Evolutionary conservation across 176 grass and related monocot species (phyloP), one percentile per base, ranked within the genome.

Genomic region (Zea mays): DNA sequence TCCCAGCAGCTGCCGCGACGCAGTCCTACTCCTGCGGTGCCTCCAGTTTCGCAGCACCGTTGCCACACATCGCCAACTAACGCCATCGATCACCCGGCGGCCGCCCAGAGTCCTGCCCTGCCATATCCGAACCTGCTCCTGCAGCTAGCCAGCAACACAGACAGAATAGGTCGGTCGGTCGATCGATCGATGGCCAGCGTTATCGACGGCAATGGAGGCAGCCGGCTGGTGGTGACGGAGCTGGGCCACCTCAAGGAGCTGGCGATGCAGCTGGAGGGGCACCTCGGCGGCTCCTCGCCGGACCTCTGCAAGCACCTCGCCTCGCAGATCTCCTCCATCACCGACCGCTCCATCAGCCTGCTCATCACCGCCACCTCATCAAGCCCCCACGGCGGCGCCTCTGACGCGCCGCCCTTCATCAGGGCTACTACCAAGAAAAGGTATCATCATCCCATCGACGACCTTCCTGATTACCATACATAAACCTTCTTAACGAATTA

Each of bases 191-290:
- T 87, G 87, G 78, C 20, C 20, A 10, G 20, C 58, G 20, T 27
- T 8, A 79, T 34, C 58, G 58, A 81, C 10, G 52, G 59, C 63
- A 77, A 86, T 64, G 84, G 78, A 78, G 73, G 33, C 21, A 11
- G 56, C 56, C 65, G 78, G 5, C 42, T 84, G 20, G 79, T 95
- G 16, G 47, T 85, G 21, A 79, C 51, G 11, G 74, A 89, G 86
- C 86, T 95, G 47, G 82, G 73, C 76, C 69, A 82, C 40, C 69
- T 91, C 62, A 79, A 87, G 54, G 70, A 89, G 72, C 82, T 91
- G 15, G 73, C 69, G 15, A 82, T 2, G 39, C 92, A 95, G 69
- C 85, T 95, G 0, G 86, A 87, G 57, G 41, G 4, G 6, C 77
- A 91, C 49, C 73, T 95, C 5, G 77, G 78, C 1, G 60, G 52